phyloP scores from a whole-genome alignment of 2,329 filamentous ascomycete species.

The Incumbomyces delicatus region DNA sequence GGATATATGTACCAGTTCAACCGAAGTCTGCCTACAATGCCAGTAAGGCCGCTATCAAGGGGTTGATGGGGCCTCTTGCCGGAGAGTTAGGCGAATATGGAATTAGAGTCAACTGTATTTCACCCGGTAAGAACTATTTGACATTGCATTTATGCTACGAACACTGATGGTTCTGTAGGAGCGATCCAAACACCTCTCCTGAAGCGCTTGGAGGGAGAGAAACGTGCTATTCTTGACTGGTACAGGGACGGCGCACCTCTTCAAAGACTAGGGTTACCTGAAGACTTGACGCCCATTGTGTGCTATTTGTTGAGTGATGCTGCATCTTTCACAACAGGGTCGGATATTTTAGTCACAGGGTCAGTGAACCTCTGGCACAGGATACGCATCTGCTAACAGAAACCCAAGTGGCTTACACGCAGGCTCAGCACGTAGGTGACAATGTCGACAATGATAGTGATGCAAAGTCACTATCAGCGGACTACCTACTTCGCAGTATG shows the following conservation, averaged over 20 bases:
- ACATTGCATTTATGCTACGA: too few relatives aligned
- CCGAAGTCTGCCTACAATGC: conserved; percentile 36
- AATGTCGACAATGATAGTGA: not conserved
- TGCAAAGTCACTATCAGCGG: too few relatives aligned
- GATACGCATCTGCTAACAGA: not conserved
- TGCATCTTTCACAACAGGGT: conserved; percentile 33
- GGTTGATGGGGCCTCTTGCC: conserved; percentile 31
- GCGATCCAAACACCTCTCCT: conserved; percentile 55
- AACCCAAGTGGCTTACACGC: not conserved
- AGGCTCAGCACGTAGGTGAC: not conserved
- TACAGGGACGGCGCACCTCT: conserved; percentile 52
- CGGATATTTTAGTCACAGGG: conserved; percentile 38
- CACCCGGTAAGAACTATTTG: conserved; percentile 22
- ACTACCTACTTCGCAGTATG: too few relatives aligned
- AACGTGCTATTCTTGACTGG: conserved; percentile 79
- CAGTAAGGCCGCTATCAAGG: conserved; percentile 34
- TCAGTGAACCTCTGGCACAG: conserved; percentile 18
- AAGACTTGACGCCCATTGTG: conserved; percentile 35
- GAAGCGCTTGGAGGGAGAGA: conserved; percentile 48
- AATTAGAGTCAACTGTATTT: conserved; percentile 25
- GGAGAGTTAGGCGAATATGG: conserved; percentile 29
- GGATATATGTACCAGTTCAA: conserved; percentile 24
- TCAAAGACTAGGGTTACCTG: conserved; percentile 43
- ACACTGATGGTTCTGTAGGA: conserved; percentile 12
- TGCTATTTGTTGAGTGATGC: conserved; percentile 38